Evolutionary conservation across 73 alveolate species (phyloP), one percentile per base, ranked within the genome.

Genomic region (Paramecium caudatum): DNA sequence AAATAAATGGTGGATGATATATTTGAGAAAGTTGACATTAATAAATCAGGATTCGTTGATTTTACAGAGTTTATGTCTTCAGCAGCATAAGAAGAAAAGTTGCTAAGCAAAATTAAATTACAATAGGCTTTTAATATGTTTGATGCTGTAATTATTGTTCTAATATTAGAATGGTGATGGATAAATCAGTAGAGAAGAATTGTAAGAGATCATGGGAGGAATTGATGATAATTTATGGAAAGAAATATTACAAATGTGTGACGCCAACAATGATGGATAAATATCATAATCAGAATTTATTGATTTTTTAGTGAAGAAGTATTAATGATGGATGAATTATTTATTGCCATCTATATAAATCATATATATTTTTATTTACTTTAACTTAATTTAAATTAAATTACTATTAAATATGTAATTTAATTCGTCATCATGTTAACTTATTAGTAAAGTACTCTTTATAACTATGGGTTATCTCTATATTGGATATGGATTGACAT

Each of bases 1-100:
- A 74, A 48, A n/a, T 65, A 83, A 21, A 55, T 83, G 80, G 92
- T 83, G 32, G 82, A 83, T 83, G 82, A 83, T 15, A 83, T 83
- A 37, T 83, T 83, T 32, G 92, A 83, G 36, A 70, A 83, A 55
- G 82, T 83, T 3, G 92, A 83, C 46, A 48, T 55, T 8, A 83
- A 83, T 33, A 55, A 43, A 30, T 83, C 92, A 7, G 92, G 92
- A 3, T 39, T 47, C 37, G 84, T 83, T 33, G 92, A 83, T 36
- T 83, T 47, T 48, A 83, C 92, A 83, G 92, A 68, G 16, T 68
- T 68, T 68, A 68, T 68, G 61, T 25, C 37, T 47, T 32, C 84
- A 33, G 84, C 84, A 3, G 32, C 84, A 3, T 68, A 34, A n/a
- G 84, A 68, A 68, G 84, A 68, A 34, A 68, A 68, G 34, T 17